These are phyloP conservation scores for Ophiocordyceps robertsii DNA, from an alignment of 2,329 filamentous ascomycete genomes.

Conservation along the genomic window DNA sequence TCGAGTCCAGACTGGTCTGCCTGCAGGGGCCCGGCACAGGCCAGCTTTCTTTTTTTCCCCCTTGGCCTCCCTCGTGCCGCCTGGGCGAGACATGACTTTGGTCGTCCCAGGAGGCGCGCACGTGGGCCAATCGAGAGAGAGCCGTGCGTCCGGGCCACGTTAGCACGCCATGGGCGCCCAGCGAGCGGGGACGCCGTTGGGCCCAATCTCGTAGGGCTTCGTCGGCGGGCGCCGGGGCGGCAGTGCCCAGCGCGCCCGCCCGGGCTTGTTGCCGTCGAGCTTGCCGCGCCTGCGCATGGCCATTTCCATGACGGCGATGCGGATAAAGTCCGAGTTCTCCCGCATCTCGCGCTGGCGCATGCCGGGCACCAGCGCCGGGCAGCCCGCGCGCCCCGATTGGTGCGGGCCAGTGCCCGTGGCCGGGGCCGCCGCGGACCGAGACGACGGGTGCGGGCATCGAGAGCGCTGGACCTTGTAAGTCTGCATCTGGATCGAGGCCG, in stretches of 20 bases:
- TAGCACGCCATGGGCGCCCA: slow-evolving; percentile 33
- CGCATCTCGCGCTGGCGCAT: slow-evolving; percentile 53
- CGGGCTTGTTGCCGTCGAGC: slow-evolving; percentile 51
- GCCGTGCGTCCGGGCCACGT: not conserved
- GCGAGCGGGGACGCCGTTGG: slow-evolving; percentile 44
- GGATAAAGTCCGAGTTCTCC: slow-evolving; percentile 58
- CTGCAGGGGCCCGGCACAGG: too few species aligned
- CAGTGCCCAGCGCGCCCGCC: slow-evolving; percentile 54
- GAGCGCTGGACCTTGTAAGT: slow-evolving; percentile 45
- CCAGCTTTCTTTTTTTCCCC: too few species aligned
- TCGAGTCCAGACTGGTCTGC: too few species aligned
- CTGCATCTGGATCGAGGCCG: slow-evolving; percentile 59
- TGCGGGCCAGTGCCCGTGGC: slow-evolving; percentile 13
- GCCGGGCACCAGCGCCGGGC: slow-evolving; percentile 22
- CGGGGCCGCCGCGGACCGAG: slow-evolving; percentile 8
- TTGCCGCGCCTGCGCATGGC: slow-evolving; percentile 56
- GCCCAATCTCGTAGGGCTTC: slow-evolving; percentile 41
- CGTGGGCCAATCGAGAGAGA: too few species aligned
- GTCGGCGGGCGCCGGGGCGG: slow-evolving; percentile 44
- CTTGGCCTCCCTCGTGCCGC: too few species aligned
- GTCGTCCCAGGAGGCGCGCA: too few species aligned
- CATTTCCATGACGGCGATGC: slow-evolving; percentile 60
- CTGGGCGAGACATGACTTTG: too few species aligned
- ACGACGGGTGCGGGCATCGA: slow-evolving; percentile 25
- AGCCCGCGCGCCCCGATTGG: not conserved